Evolutionary conservation across 2,329 filamentous ascomycete species (phyloP).

Genomic region (Plectosphaerella plurivora): DNA sequence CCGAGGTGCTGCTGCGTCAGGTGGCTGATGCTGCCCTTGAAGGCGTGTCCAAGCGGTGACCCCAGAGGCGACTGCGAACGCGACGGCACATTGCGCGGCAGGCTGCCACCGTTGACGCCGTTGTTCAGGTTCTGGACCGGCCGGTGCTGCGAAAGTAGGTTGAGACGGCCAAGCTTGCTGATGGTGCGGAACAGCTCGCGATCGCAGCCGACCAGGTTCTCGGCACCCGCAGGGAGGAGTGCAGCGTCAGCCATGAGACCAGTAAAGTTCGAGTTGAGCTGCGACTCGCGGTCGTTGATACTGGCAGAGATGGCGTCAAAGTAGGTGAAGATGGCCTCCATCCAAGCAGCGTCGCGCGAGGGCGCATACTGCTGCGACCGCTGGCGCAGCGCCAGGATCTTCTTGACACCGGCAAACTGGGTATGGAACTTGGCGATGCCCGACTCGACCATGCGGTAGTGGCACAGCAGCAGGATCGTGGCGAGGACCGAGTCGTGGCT

Average conservation of each 20-base stretch:
- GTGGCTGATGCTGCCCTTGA: slow-evolving; percentile 28
- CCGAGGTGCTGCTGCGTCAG: slow-evolving; percentile 20
- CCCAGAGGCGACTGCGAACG: slow-evolving; percentile 33
- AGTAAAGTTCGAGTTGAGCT: slow-evolving; percentile 66
- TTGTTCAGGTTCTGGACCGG: slow-evolving; percentile 37
- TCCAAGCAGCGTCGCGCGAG: slow-evolving; percentile 75
- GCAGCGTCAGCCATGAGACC: slow-evolving; percentile 44
- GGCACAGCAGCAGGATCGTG: slow-evolving; percentile 80
- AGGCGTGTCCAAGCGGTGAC: slow-evolving; percentile 36
- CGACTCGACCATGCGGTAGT: slow-evolving; percentile 91
- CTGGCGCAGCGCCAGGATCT: slow-evolving; percentile 75
- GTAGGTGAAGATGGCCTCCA: slow-evolving; percentile 89
- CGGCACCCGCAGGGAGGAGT: slow-evolving; percentile 57
- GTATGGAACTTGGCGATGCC: slow-evolving; percentile 91
- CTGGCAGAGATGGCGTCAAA: slow-evolving; percentile 91
- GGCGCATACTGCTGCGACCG: slow-evolving; percentile 46
- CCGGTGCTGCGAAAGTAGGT: slow-evolving; percentile 72
- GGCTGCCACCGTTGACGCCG: slow-evolving; percentile 12
- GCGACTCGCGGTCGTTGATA: slow-evolving; percentile 86
- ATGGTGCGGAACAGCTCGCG: slow-evolving; percentile 82
- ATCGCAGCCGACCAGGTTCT: slow-evolving; percentile 87
- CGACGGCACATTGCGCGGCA: slow-evolving; percentile 15
- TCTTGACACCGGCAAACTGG: slow-evolving; percentile 89
- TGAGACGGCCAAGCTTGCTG: slow-evolving; percentile 76
- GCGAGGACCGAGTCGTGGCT: slow-evolving; percentile 84